Evolutionary conservation across 257 asterid genomes (phyloP), one percentile per base, ranked within the genome.

Genomic region (Craterostigma plantagineum): DNA sequence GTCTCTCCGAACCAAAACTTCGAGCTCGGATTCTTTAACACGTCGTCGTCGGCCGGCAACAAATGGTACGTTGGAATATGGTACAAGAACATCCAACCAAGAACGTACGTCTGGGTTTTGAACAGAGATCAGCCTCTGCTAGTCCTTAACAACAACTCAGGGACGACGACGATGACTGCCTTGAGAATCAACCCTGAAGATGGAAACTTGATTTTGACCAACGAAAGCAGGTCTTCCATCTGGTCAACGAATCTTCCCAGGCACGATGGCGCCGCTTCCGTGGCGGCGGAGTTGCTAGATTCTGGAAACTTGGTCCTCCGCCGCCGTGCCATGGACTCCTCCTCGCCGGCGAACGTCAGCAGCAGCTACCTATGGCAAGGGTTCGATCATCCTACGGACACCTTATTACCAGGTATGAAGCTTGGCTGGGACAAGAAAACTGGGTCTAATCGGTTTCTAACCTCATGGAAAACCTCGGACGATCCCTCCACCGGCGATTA

Each of bases 361-460:
- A n/a, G n/a, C n/a, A n/a, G n/a, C 18, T 72, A 62, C 23, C 38
- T 72, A 0, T 85, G 92, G 92, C 81, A 77, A 36, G 75, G 94
- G 71, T 81, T 85, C 34, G 72, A 81, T 56, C 45, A 66, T 35
- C 96, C 96, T 0, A 75, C 96, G 9, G 86, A 85, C 54, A 81
- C 94, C 10, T 54, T 87, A 36, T 42, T 87, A 16, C 91, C 98
- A 0, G 95, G 92, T 7, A 87, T 82, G 98, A 87, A 76, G 38
- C 57, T 87, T 9, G 98, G 98, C 0, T 87, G 98, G 98, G 98
- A 87, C 52, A 45, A 70, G 4, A 70, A 70, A 68, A 46, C 75
- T 0, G 91, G 93, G 3, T 38, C 63, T 0, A 57, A 79, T 10
- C 68, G 92, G 0, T 36, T 49, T 35, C 36, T 87, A 7, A 73